Base-by-base conservation (phyloP, 805 yeast species). In the Dipodascus albidus region DNA sequence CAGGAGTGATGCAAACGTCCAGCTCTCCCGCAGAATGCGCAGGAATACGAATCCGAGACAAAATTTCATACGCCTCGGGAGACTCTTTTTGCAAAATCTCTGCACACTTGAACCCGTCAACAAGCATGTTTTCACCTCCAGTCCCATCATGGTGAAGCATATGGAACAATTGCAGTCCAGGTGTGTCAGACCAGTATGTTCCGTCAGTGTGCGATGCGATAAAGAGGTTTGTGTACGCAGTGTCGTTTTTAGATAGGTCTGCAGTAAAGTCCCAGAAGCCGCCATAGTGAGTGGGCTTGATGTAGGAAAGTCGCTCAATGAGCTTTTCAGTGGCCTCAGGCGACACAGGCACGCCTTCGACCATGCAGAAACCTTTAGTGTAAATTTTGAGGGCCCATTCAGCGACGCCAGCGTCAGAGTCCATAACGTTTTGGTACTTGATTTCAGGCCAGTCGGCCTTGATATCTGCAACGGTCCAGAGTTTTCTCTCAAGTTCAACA, bases 221-320 rank as follows among this genome's bases (percentile, higher is more conserved):
- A 57, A 79, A 83, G 53, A 82, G 71, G 60, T 81, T 80, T 15
- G 87, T 82, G 63, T 83, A 83, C 2, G 89, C 89, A 2, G 86
- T 81, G 61, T 83, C 89, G 54, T 79, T 77, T 68, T 78, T 80
- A 49, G 81, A 74, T 60, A 83, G 69, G 60, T 83, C 85, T 2
- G 85, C 74, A 9, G 88, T 83, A 65, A 83, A 83, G 62, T 82
- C 87, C 87, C 88, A 83, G 67, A 83, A 82, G 1, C 85, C 87
- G n/a, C 87, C 88, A 59, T 83, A 83, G 62, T 83, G 89, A 1
- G 89, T 83, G 23, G 81, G 81, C 47, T 85, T 70, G 50, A 82
- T 76, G 62, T 78, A 81, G 53, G 81, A 74, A 57, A 83, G 74
- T 58, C 77, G 67, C 57, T 80, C 79, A 53, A 81, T 75, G 55